Conservation (phyloP, 345 rosid species). For the Combretum micranthum region DNA sequence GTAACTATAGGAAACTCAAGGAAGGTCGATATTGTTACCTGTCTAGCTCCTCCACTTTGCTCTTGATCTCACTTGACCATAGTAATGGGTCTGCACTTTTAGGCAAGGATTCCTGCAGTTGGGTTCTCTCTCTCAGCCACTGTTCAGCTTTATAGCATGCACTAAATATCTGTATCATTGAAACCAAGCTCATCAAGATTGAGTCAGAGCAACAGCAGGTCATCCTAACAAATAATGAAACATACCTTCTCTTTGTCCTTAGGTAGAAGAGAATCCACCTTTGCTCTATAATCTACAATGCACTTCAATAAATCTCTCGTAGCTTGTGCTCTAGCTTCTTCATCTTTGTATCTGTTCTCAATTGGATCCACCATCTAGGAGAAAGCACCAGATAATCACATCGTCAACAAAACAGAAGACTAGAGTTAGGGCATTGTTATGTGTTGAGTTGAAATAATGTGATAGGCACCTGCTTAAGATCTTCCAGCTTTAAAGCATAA, state of each 20-base stretch:
- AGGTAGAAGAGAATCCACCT: constrained; percentile 29
- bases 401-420: background rate
- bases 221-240: background rate
- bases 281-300: constrained; percentile 29
- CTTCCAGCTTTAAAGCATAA: constrained; percentile 34
- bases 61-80: constrained; percentile 45
- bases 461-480: constrained; percentile 34
- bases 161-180: constrained; percentile 27
- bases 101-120: constrained; percentile 41
- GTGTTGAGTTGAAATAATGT: constrained; percentile 1
- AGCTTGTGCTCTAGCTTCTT: constrained; percentile 44
- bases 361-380: constrained; percentile 46
- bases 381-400: constrained; percentile 3
- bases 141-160: constrained; percentile 50
- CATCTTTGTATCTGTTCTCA: constrained; percentile 40
- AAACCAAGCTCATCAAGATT: constrained; percentile 1
- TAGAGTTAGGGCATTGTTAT: background rate
- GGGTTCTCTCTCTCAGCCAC: constrained; percentile 47
- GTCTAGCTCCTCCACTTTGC: constrained; percentile 33
- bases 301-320: constrained; percentile 28
- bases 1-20: background rate
- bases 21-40: constrained; percentile 20
- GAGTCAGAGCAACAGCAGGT: background rate
- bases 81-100: constrained; percentile 34
- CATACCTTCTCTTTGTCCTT: constrained; percentile 33